Evolutionary conservation across 441 rosid genomes (phyloP).

Genomic region (Melastoma candidum): DNA sequence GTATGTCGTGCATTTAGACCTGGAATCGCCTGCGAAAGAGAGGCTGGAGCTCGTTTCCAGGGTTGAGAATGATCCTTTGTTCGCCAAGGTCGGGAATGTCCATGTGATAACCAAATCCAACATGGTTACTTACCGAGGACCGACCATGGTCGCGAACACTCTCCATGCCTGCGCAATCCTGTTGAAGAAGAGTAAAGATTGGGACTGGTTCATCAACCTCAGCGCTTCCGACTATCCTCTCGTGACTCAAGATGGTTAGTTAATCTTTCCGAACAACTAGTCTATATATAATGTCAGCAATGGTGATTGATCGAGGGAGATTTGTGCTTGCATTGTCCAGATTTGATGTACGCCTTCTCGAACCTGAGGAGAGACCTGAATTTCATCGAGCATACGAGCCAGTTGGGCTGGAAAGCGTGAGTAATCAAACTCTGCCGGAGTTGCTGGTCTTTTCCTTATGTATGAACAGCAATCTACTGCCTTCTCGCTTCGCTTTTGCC

Average conservation of each 20-base stretch:
- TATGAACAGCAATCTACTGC: too few species aligned
- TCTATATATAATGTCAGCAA: neutral
- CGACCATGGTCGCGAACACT: constrained; percentile 98
- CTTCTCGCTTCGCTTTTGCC: constrained; percentile 4
- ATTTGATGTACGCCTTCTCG: constrained; percentile 68
- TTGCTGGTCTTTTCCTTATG: too few species aligned
- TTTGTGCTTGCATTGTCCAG: constrained; percentile 31
- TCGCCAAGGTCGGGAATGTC: constrained; percentile 65
- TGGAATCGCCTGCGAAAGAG: constrained; percentile 74
- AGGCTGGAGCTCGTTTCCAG: constrained; percentile 67
- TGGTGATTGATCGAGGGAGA: constrained; percentile 3
- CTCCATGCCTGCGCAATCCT: constrained; percentile 97
- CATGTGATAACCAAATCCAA: constrained; percentile 80
- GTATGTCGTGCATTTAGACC: constrained; percentile 86
- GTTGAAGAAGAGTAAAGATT: constrained; percentile 62
- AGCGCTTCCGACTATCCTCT: constrained; percentile 99
- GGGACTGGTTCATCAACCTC: constrained; percentile 99
- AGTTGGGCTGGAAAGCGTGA: constrained; percentile 89
- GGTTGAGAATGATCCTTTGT: constrained; percentile 56
- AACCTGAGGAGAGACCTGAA: constrained; percentile 60
- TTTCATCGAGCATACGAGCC: constrained; percentile 81
- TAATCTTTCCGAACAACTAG: neutral
- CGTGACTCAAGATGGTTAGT: constrained; percentile 90
- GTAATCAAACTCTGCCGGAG: constrained; percentile 14
- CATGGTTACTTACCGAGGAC: constrained; percentile 95